These are phyloP conservation scores for Debaryomyces udenii DNA, from an alignment of 1,139 yeast species.

Conservation along the genomic window DNA sequence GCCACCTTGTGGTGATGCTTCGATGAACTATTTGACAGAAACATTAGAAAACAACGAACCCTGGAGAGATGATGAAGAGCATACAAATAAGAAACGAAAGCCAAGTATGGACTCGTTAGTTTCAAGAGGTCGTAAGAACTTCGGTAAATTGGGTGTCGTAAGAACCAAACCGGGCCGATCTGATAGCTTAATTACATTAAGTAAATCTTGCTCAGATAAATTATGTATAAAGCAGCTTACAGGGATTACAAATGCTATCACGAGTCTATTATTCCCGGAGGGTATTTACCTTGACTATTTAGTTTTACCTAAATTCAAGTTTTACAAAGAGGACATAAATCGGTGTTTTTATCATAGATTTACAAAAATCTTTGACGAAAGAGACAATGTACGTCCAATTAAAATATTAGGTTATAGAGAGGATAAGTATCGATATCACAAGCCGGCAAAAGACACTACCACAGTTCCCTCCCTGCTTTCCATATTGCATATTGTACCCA, in stretches of 20 bases:
- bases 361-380: conserved; percentile 10
- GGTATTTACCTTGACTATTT: conserved; percentile 52
- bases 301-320: conserved; percentile 50
- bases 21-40: conserved; percentile 44
- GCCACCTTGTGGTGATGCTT: conserved; percentile 92
- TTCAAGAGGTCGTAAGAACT: conserved; percentile 68
- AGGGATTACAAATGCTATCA: conserved; percentile 60
- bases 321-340: conserved; percentile 36
- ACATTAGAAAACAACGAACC: conserved; percentile 22
- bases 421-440: conserved; percentile 32
- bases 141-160: conserved; percentile 59
- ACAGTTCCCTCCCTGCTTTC: conserved; percentile 41
- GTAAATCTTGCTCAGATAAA: conserved; percentile 91
- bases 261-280: conserved; percentile 39
- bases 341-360: conserved; percentile 56
- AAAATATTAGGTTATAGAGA: conserved; percentile 24
- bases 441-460: conserved; percentile 18
- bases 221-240: conserved; percentile 63
- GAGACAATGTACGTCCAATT: conserved; percentile 20
- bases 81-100: conserved; percentile 13
- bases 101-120: conserved; percentile 5
- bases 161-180: conserved; percentile 90
- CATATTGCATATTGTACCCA: conserved; percentile 33
- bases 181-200: conserved; percentile 69
- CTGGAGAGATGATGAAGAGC: conserved; percentile 20